Conservation (phyloP, 2,329 filamentous ascomycete species). For the Aspergillus floridensis region DNA sequence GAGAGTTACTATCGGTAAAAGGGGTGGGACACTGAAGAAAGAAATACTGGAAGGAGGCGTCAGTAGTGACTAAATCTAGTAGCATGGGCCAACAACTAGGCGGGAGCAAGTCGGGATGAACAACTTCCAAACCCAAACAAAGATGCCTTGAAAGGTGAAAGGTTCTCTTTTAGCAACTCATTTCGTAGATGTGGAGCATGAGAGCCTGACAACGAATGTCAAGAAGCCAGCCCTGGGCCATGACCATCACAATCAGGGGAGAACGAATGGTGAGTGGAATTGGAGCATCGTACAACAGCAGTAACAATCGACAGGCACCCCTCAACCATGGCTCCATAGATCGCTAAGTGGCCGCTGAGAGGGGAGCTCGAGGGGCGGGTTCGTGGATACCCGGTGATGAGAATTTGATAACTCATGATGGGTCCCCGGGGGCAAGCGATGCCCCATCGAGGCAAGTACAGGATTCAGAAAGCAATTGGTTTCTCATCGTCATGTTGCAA, state of each 20-base stretch:
- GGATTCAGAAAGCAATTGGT: background rate
- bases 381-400: background rate
- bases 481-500: background rate
- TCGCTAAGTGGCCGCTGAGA: conserved; percentile 5
- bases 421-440: conserved; percentile 1
- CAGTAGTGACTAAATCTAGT: background rate
- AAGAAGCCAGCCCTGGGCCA: background rate
- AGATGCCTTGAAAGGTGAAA: background rate
- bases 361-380: background rate
- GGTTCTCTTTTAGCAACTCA: background rate
- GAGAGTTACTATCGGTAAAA: background rate
- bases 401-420: background rate
- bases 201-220: background rate
- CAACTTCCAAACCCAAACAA: background rate
- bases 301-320: conserved; percentile 19
- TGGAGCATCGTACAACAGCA: conserved; percentile 8
- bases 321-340: conserved; percentile 14
- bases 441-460: conserved; percentile 2
- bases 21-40: background rate
- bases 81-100: background rate
- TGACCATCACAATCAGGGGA: background rate
- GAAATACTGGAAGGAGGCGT: background rate
- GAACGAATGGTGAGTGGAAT: conserved; percentile 3
- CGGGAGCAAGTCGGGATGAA: background rate
- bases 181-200: background rate